phyloP scores from a whole-genome alignment of 2,329 filamentous ascomycete genomes.

The Botrytis deweyae region DNA sequence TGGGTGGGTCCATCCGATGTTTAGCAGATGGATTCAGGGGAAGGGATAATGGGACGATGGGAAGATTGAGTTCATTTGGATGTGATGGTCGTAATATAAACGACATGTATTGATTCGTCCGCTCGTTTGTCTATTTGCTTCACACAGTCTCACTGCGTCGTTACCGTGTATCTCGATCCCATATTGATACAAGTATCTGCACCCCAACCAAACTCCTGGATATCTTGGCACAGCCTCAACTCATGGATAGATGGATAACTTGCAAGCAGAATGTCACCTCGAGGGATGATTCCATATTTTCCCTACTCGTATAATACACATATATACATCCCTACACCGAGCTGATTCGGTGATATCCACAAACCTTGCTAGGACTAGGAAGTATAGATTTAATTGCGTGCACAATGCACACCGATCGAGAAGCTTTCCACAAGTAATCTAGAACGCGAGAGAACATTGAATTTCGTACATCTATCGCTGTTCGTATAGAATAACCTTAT shows the following conservation, averaged over 20 bases:
- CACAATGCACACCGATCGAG: background rate
- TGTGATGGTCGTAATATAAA: background rate
- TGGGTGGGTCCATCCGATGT: background rate
- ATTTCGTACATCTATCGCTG: background rate
- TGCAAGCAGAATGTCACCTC: background rate
- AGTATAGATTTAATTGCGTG: background rate
- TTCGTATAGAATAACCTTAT: background rate
- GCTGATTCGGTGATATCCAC: background rate
- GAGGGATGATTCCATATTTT: background rate
- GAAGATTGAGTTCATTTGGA: background rate
- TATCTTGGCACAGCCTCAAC: background rate
- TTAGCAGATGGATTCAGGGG: background rate
- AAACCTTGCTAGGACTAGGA: background rate
- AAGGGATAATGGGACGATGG: background rate
- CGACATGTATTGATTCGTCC: background rate
- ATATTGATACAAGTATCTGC: background rate
- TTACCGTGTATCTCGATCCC: background rate
- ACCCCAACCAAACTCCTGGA: background rate
- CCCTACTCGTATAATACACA: background rate
- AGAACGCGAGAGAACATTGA: background rate
- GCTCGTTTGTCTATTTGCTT: background rate
- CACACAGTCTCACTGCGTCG: no score
- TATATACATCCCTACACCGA: background rate
- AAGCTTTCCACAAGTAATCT: constrained; percentile 2
- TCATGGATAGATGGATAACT: background rate